Evolutionary conservation across 31 red algal genomes (phyloP), one percentile per base, ranked within the genome.

Genomic region (Odonthalia washingtoniensis): DNA sequence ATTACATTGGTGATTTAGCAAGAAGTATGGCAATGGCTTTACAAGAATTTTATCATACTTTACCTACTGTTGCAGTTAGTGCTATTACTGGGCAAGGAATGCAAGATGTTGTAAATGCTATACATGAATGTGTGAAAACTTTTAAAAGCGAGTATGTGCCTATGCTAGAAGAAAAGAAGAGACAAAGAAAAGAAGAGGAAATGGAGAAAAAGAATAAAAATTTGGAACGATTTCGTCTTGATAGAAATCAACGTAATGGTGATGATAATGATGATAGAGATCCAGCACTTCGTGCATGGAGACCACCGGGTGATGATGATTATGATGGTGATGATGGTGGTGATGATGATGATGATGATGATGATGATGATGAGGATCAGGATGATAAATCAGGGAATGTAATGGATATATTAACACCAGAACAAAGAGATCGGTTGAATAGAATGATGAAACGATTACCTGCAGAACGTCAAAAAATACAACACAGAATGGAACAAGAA

Each of bases 1-100:
- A 90, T 72, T 99, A 91, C 65, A 72, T 93, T 43, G 88, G 86
- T 26, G 89, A 79, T 1, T 79, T 99, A 38, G 94, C 97, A 5
- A 81, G 97, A 37, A 91, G 86, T 46, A 95, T 99, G 94, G 97
- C 97, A n/a, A 81, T 94, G 53, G 91, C 93, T 41, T 78, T 99
- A 35, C 87, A 96, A 49, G 94, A 96, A 40, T 99, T 99, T 82
- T 99, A 99, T 70, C 74, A 89, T 24, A 81, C 77, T 17, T 74
- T 99, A 65, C 90, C 74, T 21, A 91, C 77, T 41, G 94, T 94
- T 6, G 89, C 82, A 41, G 86, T 99, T 30, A 91, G 86, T 33
- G 97, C 97, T 32, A 33, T 68, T 36, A 96, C 97, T 14, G 94
- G 94, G 2, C 94, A 99, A 65, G 97, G 93, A 5, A 87, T 99